These are phyloP conservation scores for Penicillium vulpinum DNA, from an alignment of 2,329 filamentous ascomycete species.

Conservation along the genomic window DNA sequence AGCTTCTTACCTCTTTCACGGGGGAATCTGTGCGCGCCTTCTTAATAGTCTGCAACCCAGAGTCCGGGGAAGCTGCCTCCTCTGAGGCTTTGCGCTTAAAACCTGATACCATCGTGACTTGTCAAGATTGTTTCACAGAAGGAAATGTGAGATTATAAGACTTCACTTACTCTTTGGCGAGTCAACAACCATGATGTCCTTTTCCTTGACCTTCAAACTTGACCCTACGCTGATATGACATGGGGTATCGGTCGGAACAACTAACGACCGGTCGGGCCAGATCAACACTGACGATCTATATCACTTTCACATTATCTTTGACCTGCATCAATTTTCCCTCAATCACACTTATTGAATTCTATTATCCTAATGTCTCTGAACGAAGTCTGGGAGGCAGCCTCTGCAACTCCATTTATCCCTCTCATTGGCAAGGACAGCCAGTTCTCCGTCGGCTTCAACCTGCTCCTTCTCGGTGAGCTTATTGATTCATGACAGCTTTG, in stretches of 20 bases:
- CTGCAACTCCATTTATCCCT: conserved; percentile 80
- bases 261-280: conserved; percentile 20
- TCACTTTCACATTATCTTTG: neutral
- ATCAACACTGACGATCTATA: conserved; percentile 16
- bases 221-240: conserved; percentile 4
- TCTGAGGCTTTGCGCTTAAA: conserved; percentile 54
- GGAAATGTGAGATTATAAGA: too few species aligned
- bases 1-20: conserved; percentile 37
- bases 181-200: conserved; percentile 17
- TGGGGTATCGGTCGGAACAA: conserved; percentile 15
- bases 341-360: neutral
- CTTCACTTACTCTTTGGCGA: conserved; percentile 38
- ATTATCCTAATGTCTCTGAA: conserved; percentile 63
- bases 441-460: conserved; percentile 74
- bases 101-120: conserved; percentile 22
- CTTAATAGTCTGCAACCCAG: conserved; percentile 45
- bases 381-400: conserved; percentile 91
- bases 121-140: neutral
- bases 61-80: conserved; percentile 46
- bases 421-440: conserved; percentile 78
- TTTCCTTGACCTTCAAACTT: neutral
- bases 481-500: conserved; percentile 14
- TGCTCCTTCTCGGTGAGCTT: conserved; percentile 65
- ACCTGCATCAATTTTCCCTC: conserved; percentile 4
- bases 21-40: conserved; percentile 52